These are phyloP conservation scores for Kodamaea nitidulidarum DNA, from an alignment of 805 yeast genomes.

Conservation along the genomic window DNA sequence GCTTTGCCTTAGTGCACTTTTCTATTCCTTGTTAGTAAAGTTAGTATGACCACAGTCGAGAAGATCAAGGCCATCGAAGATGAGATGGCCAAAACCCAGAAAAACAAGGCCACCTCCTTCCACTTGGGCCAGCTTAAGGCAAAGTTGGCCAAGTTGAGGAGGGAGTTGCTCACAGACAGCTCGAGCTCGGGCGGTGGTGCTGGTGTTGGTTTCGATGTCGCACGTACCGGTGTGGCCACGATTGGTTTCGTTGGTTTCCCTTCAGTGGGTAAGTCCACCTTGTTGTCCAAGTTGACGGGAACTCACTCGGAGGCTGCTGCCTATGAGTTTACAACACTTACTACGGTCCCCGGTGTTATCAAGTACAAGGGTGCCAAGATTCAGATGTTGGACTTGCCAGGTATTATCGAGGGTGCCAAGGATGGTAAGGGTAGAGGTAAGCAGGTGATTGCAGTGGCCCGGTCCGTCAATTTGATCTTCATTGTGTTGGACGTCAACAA, in stretches of 20 bases:
- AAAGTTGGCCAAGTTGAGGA: constrained; percentile 87
- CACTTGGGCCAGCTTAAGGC: constrained; percentile 98
- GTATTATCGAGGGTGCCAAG: constrained; percentile 87
- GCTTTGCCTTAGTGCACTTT: no score
- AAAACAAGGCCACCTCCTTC: constrained; percentile 95
- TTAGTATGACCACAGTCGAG: constrained; percentile 46
- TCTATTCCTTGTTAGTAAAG: no score
- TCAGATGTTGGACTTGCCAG: constrained; percentile 91
- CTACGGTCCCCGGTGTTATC: constrained; percentile 96
- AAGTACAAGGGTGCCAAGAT: constrained; percentile 95
- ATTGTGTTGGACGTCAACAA: constrained; percentile 94
- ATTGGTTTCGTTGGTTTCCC: constrained; percentile 99
- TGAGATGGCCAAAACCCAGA: constrained; percentile 97
- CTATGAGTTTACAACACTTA: constrained; percentile 94
- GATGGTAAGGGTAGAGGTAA: constrained; percentile 91
- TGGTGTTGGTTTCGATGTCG: constrained; percentile 95
- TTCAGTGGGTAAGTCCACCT: constrained; percentile 86
- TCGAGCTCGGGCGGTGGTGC: constrained; percentile 78
- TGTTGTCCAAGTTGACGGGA: constrained; percentile 85
- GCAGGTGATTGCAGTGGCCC: constrained; percentile 98
- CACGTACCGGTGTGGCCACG: constrained; percentile 97
- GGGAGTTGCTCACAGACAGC: constrained; percentile 73
- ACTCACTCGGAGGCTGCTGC: constrained; percentile 98
- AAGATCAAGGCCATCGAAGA: constrained; percentile 86
- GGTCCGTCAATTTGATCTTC: constrained; percentile 90